These are phyloP conservation scores for Naumovozyma dairenensis DNA, from an alignment of 805 yeast species.

Conservation along the genomic window DNA sequence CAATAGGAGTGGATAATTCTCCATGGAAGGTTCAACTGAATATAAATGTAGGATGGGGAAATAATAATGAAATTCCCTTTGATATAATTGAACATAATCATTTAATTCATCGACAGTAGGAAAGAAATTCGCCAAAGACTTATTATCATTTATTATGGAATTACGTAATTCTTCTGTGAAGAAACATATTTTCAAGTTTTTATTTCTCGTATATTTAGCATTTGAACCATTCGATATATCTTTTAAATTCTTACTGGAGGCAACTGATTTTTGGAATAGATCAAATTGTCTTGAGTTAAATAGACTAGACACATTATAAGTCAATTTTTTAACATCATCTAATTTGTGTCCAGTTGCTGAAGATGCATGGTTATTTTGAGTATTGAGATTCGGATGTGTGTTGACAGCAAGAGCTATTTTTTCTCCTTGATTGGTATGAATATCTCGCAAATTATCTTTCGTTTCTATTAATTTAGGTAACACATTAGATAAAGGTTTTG, in stretches of 20 bases:
- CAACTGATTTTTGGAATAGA: constrained; percentile 38
- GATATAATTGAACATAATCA: constrained; percentile 64
- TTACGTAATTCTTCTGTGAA: constrained; percentile 44
- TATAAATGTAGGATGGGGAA: constrained; percentile 59
- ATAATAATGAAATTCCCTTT: constrained; percentile 67
- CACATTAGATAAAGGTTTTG: too few relatives aligned
- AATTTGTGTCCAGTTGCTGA: too few relatives aligned
- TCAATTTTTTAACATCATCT: neutral
- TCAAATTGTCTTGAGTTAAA: constrained; percentile 61
- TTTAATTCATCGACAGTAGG: constrained; percentile 73
- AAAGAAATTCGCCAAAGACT: constrained; percentile 48
- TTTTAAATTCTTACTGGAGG: constrained; percentile 12
- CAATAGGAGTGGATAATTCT: constrained; percentile 54
- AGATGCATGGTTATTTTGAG: too few relatives aligned
- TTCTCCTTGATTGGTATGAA: too few relatives aligned
- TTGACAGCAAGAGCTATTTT: too few relatives aligned
- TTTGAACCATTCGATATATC: too few relatives aligned
- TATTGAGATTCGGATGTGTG: too few relatives aligned
- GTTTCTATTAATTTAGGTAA: too few relatives aligned
- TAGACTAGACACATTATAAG: constrained; percentile 43
- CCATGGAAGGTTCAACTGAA: constrained; percentile 40
- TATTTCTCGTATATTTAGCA: neutral
- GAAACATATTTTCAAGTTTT: constrained; percentile 9
- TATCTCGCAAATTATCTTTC: too few relatives aligned
- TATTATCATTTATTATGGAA: constrained; percentile 44